A percentile compares a stretch with the other conserved stretches of the same genome.
Evolutionary conservation across 805 yeast species (phyloP).

Genomic region (Maudiozyma pseudohumilis): DNA sequence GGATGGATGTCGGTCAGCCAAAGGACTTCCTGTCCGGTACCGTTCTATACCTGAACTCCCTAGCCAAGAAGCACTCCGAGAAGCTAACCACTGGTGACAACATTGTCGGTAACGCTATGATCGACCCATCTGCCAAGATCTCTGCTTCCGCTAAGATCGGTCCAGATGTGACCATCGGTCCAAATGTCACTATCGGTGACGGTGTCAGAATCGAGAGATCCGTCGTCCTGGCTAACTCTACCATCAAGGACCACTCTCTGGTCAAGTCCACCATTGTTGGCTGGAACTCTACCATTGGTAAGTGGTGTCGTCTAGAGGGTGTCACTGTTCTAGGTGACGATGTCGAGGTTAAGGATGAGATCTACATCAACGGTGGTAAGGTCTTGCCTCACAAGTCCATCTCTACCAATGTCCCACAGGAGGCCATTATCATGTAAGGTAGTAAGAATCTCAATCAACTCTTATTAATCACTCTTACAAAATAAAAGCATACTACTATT

Average conservation of each 20-base stretch:
- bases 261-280: constrained; percentile 97
- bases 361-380: constrained; percentile 98
- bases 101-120: constrained; percentile 82
- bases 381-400: constrained; percentile 98
- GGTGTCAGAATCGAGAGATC: constrained; percentile 98
- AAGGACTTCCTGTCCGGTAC: constrained; percentile 98
- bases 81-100: constrained; percentile 58
- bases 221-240: constrained; percentile 83
- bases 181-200: constrained; percentile 89
- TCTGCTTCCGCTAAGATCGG: constrained; percentile 92
- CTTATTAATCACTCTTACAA: too few species aligned
- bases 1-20: constrained; percentile 99
- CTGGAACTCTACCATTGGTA: constrained; percentile 97
- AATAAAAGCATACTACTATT: neutral
- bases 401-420: constrained; percentile 92
- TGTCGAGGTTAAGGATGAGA: constrained; percentile 95
- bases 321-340: constrained; percentile 97
- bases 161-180: constrained; percentile 96
- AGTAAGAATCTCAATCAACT: neutral
- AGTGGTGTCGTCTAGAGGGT: constrained; percentile 98
- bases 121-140: constrained; percentile 91
- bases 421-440: constrained; percentile 89
- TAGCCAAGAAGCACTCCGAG: constrained; percentile 70
- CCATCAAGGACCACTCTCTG: constrained; percentile 94
- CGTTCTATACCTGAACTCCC: constrained; percentile 77